Percentiles rank a stretch among this genome's conserved stretches.
phyloP scores from a whole-genome alignment of 257 asterid species.

The Fraxinus cuspidata region DNA sequence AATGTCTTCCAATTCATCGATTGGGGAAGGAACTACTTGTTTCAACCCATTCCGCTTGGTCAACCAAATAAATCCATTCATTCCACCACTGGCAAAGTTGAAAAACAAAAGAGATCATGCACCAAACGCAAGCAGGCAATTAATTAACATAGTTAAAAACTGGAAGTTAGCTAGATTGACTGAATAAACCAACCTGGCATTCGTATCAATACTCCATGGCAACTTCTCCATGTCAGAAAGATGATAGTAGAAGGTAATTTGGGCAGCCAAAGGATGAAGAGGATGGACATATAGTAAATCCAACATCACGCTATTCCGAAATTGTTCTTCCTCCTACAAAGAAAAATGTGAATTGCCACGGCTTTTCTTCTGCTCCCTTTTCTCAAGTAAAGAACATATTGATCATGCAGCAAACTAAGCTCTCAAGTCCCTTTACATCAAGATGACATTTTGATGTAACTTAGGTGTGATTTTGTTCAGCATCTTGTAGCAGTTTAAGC shows the following conservation, averaged over 20 bases:
- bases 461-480: neutral
- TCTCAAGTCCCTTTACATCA: neutral
- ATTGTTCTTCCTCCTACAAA: constrained; percentile 77
- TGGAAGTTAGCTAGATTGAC: constrained; percentile 5
- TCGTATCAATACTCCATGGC: constrained; percentile 58
- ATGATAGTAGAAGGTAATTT: constrained; percentile 56
- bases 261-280: constrained; percentile 65
- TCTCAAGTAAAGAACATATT: neutral
- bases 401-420: neutral
- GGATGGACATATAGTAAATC: constrained; percentile 86
- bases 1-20: constrained; percentile 57
- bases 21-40: constrained; percentile 57
- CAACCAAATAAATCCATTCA: constrained; percentile 88
- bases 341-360: constrained; percentile 18
- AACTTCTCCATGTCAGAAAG: constrained; percentile 39
- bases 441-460: neutral
- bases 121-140: constrained; percentile 11
- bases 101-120: constrained; percentile 23
- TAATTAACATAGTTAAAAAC: constrained; percentile 1
- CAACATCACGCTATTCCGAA: constrained; percentile 75
- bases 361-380: neutral
- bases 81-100: constrained; percentile 68
- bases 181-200: constrained; percentile 59
- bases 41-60: constrained; percentile 63
- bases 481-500: neutral